Percentiles rank a stretch among this genome's conserved stretches.
Evolutionary conservation across 805 yeast genomes (phyloP).

Genomic region (Clavispora asparagi): DNA sequence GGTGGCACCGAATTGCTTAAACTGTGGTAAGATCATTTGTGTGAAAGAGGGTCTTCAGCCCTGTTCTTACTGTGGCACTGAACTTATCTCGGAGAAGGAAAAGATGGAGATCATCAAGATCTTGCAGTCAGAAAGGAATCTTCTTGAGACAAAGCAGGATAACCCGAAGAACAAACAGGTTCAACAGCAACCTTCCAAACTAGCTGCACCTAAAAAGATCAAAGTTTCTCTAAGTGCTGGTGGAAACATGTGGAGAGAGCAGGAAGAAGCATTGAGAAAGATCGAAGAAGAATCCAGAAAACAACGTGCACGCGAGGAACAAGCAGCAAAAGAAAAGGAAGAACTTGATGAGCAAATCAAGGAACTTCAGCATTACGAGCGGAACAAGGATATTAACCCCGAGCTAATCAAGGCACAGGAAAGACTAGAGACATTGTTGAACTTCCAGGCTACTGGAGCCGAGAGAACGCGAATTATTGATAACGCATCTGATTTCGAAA

Average conservation of each 20-base stretch:
- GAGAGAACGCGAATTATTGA: slow-evolving; percentile 92
- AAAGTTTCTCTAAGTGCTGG: slow-evolving; percentile 53
- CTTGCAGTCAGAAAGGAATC: slow-evolving; percentile 48
- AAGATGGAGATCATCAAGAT: slow-evolving; percentile 49
- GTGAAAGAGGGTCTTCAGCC: slow-evolving; percentile 85
- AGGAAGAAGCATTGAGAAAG: slow-evolving; percentile 56
- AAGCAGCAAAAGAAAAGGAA: slow-evolving; percentile 18
- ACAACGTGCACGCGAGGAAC: slow-evolving; percentile 18
- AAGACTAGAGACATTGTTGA: slow-evolving; percentile 64
- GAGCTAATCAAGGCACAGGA: slow-evolving; percentile 67
- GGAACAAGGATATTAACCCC: slow-evolving; percentile 41
- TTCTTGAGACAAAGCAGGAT: slow-evolving; percentile 18
- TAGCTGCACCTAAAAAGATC: slow-evolving; percentile 37
- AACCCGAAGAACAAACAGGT: slow-evolving; percentile 14
- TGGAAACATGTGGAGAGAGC: slow-evolving; percentile 61
- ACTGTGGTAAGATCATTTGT: slow-evolving; percentile 94
- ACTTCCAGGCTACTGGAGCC: slow-evolving; percentile 80
- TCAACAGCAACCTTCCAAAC: slow-evolving; percentile 13
- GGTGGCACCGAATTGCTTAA: slow-evolving; percentile 86
- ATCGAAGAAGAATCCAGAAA: slow-evolving; percentile 43
- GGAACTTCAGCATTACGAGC: slow-evolving; percentile 41
- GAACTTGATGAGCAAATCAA: slow-evolving; percentile 37
- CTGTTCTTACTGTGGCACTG: slow-evolving; percentile 76
- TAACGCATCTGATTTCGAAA: slow-evolving; percentile 82
- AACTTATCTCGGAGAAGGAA: slow-evolving; percentile 61